Evolutionary conservation across 2,329 filamentous ascomycete genomes (phyloP), one percentile per base, ranked within the genome.

Genomic region (Microsporum ferrugineum): DNA sequence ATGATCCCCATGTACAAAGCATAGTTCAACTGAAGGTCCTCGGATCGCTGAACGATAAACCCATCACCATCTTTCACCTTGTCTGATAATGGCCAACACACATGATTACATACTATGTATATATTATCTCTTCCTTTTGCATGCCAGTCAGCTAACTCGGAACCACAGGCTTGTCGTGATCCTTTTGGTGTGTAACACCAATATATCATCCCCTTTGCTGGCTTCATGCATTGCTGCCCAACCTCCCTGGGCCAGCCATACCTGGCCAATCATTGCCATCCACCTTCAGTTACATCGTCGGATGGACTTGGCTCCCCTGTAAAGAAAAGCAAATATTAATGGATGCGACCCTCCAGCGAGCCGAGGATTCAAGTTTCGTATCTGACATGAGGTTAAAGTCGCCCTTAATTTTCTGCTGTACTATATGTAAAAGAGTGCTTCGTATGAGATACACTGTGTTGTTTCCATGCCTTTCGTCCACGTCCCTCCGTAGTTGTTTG

Each of bases 11-110:
- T 62, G 64, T 64, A 59, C 61, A 61, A 68, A 67, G 68, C 68
- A 69, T 69, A 69, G 68, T 69, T 69, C 68, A 69, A 63, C 68
- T 69, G 68, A 69, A 65, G 65, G 63, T 64, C 66, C 66, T 60
- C 58, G 63, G 66, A 63, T 61, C 64, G 31, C 60, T 68, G 68
- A 68, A 69, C 65, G 68, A 69, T 59, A 69, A 69, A 62, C 62
- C 57, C 39, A 59, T 62, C 57, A 65, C 61, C 67, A 68, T 69
- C 68, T 68, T 69, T 69, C 67, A 67, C 38, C 58, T 60, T 49
- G 39, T 61, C 60, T 63, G 60, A 63, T 47, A 4, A 55, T 55
- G 51, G 51, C 33, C 51, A 55, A 36, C 57, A 43, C 29, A 8
- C 57, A n/a, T 2, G 3, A 23, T n/a, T 10, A 43, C 23, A 59